Conservation (phyloP, 106 monocot species). For the Narthecium ossifragum region DNA sequence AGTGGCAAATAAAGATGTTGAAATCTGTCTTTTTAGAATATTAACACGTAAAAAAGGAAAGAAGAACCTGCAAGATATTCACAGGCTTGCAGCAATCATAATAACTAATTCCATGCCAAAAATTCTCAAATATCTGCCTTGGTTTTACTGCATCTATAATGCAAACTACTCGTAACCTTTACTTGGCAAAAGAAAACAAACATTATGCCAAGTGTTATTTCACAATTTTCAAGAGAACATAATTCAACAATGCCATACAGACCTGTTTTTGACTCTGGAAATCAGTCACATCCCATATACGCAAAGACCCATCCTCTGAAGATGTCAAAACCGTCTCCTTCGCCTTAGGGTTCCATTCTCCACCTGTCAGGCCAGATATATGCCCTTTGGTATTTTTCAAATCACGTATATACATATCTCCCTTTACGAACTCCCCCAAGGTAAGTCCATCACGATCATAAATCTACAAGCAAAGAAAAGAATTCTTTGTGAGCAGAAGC, state of each 20-base stretch:
- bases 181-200: too few species aligned
- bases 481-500: conserved; percentile 2
- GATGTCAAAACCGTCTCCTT: conserved; percentile 92
- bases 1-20: too few species aligned
- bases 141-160: too few species aligned
- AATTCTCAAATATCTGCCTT: too few species aligned
- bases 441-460: conserved; percentile 96
- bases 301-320: conserved; percentile 96
- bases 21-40: too few species aligned
- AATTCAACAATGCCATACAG: conserved; percentile 5
- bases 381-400: conserved; percentile 98
- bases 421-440: conserved; percentile 92
- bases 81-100: too few species aligned
- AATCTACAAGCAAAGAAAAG: conserved; percentile 52
- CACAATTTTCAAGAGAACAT: too few species aligned
- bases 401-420: conserved; percentile 99
- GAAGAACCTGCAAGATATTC: too few species aligned
- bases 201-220: too few species aligned
- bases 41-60: too few species aligned
- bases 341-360: conserved; percentile 94
- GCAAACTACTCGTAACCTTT: too few species aligned
- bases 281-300: conserved; percentile 93
- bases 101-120: too few species aligned
- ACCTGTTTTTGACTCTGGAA: conserved; percentile 97
- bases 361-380: conserved; percentile 88